These are phyloP conservation scores for Fomitopsis schrenkii DNA, from an alignment of 1,284 basidiomycete species.

Conservation along the genomic window DNA sequence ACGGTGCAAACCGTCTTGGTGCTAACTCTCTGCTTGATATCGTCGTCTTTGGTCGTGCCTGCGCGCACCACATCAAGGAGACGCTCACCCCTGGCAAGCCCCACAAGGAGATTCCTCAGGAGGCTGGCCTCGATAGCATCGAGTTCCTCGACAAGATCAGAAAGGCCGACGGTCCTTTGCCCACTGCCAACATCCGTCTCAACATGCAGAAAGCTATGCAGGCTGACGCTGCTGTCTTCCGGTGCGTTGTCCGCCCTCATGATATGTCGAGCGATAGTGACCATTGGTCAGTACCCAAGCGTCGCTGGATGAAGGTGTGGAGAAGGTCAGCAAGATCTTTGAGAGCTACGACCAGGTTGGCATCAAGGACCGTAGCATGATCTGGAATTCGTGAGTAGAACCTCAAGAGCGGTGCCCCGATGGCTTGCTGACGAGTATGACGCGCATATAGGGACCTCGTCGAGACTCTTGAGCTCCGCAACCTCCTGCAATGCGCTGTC, in stretches of 20 bases:
- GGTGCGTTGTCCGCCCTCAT: slow-evolving; percentile 37
- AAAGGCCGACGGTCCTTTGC: slow-evolving; percentile 76
- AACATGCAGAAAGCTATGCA: slow-evolving; percentile 99
- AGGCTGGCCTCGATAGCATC: slow-evolving; percentile 85
- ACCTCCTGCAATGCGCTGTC: slow-evolving; percentile 91
- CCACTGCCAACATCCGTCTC: slow-evolving; percentile 88
- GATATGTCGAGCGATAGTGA: neutral
- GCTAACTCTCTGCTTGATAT: slow-evolving; percentile 99
- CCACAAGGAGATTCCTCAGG: slow-evolving; percentile 86
- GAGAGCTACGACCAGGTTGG: slow-evolving; percentile 87
- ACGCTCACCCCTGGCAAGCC: slow-evolving; percentile 87
- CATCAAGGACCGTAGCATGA: slow-evolving; percentile 97
- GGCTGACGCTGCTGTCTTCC: slow-evolving; percentile 87
- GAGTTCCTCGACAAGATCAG: slow-evolving; percentile 91
- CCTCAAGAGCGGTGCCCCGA: neutral
- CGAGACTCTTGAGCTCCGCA: slow-evolving; percentile 96
- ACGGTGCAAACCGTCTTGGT: slow-evolving; percentile 98
- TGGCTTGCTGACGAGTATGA: neutral
- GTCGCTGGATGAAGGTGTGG: slow-evolving; percentile 89
- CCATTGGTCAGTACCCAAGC: slow-evolving; percentile 70
- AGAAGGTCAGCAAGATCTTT: slow-evolving; percentile 85
- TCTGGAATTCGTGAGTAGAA: slow-evolving; percentile 89
- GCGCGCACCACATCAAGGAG: slow-evolving; percentile 96
- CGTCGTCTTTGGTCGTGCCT: slow-evolving; percentile 98
- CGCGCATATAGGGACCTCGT: slow-evolving; percentile 71